phyloP scores from a whole-genome alignment of 345 rosid species.

The Brassica juncea region DNA sequence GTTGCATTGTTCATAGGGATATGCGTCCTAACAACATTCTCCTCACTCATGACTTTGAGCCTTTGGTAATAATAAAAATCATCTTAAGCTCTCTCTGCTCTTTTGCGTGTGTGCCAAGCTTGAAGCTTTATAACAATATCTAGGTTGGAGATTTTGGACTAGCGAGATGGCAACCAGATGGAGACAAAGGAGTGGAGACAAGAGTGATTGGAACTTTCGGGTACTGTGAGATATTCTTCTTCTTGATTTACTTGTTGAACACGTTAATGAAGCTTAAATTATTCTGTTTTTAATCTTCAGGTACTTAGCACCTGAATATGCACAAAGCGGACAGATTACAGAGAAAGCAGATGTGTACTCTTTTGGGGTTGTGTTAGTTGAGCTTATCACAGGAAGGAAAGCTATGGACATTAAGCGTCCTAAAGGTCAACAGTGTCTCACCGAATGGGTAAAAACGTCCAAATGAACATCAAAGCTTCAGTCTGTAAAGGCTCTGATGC shows the following conservation, averaged over 20 bases:
- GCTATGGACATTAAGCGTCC: slow-evolving; percentile 91
- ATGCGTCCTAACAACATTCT: slow-evolving; percentile 96
- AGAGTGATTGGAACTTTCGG: slow-evolving; percentile 97
- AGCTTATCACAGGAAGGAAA: slow-evolving; percentile 94
- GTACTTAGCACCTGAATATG: slow-evolving; percentile 96
- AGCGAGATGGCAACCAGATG: slow-evolving; percentile 99
- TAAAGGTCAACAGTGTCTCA: slow-evolving; percentile 88
- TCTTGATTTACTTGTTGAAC: slow-evolving; percentile 3
- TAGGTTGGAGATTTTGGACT: slow-evolving; percentile 97
- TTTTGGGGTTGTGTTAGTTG: slow-evolving; percentile 89
- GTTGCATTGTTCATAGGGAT: slow-evolving; percentile 97
- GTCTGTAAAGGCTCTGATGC: background rate
- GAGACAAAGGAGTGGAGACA: slow-evolving; percentile 89
- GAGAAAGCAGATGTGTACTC: slow-evolving; percentile 98
- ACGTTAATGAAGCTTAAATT: too few species aligned
- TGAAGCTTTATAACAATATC: background rate
- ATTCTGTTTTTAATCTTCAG: too few species aligned
- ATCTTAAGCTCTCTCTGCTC: background rate
- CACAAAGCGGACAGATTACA: slow-evolving; percentile 95
- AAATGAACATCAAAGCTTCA: slow-evolving; percentile 5
- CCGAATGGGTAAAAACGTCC: slow-evolving; percentile 80
- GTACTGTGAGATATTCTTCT: slow-evolving; percentile 37
- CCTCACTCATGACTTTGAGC: slow-evolving; percentile 92
- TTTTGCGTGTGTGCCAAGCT: background rate
- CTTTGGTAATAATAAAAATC: slow-evolving; percentile 52